These are phyloP conservation scores for Zopfia rhizophila DNA, from an alignment of 2,329 filamentous ascomycete genomes.

Conservation along the genomic window DNA sequence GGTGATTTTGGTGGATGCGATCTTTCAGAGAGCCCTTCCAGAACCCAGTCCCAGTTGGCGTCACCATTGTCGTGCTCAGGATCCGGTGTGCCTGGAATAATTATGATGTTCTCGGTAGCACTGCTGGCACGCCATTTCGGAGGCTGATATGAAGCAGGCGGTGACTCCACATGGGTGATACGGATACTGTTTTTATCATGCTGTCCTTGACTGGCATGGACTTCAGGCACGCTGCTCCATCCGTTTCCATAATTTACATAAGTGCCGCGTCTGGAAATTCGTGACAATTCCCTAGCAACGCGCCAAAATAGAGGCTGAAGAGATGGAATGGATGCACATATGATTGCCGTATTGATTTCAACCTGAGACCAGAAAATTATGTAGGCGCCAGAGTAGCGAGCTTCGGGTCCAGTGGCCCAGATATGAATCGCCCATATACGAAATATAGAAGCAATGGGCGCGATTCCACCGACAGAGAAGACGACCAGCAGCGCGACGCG, in stretches of 20 bases:
- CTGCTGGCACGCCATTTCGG: slow-evolving; percentile 4
- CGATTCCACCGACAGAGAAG: slow-evolving; percentile 34
- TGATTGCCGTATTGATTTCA: slow-evolving; percentile 39
- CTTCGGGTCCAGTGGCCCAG: slow-evolving; percentile 21
- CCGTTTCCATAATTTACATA: not conserved
- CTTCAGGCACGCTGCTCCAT: slow-evolving; percentile 8
- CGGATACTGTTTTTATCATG: slow-evolving; percentile 6
- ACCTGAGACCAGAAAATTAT: slow-evolving; percentile 38
- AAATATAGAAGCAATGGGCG: slow-evolving; percentile 32
- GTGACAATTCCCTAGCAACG: slow-evolving; percentile 23
- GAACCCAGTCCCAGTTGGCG: too few species aligned
- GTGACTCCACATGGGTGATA: too few species aligned
- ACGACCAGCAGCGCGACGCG: slow-evolving; percentile 32
- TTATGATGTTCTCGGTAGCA: slow-evolving; percentile 9
- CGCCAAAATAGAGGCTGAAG: slow-evolving; percentile 33
- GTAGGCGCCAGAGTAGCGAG: slow-evolving; percentile 36
- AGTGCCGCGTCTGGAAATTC: not conserved
- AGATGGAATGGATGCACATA: slow-evolving; percentile 35
- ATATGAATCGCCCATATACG: slow-evolving; percentile 31
- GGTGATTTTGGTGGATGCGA: slow-evolving; percentile 24
- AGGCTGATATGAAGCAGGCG: slow-evolving; percentile 12
- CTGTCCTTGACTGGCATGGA: not conserved
- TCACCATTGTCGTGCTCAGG: too few species aligned
- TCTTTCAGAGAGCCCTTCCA: slow-evolving; percentile 7
- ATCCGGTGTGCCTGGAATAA: too few species aligned